phyloP scores from a whole-genome alignment of 768 basidiomycete species.

The Imleria badia region DNA sequence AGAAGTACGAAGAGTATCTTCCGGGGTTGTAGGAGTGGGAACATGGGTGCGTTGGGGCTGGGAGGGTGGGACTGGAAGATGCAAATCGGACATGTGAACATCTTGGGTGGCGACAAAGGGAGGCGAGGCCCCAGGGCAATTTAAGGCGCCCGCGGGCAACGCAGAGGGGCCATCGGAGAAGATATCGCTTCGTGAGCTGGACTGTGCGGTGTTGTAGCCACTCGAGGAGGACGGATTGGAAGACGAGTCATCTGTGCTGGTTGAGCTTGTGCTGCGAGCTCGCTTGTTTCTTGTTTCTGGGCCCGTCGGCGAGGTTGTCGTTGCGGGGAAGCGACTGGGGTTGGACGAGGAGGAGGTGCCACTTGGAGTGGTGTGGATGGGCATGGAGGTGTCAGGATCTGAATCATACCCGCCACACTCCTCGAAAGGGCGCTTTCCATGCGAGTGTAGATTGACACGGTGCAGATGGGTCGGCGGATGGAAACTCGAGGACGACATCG shows the following conservation, averaged over 20 bases:
- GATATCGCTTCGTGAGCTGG: constrained; percentile 35
- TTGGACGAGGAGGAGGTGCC: constrained; percentile 27
- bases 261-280: constrained; percentile 53
- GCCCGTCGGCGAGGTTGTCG: constrained; percentile 1
- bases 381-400: constrained; percentile 29
- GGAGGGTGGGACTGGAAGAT: constrained; percentile 22
- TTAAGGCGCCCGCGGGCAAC: constrained; percentile 8
- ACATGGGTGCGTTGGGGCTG: constrained; percentile 13
- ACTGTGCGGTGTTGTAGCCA: constrained; percentile 33
- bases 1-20: constrained; percentile 43
- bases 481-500: constrained; percentile 25
- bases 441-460: constrained; percentile 25
- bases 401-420: constrained; percentile 36
- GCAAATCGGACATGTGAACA: constrained; percentile 48
- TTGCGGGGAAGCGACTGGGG: constrained; percentile 10
- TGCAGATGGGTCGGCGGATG: constrained; percentile 25
- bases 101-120: constrained; percentile 47
- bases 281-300: constrained; percentile 56
- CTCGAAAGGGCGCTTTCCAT: constrained; percentile 34
- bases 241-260: constrained; percentile 34
- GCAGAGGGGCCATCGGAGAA: constrained; percentile 19
- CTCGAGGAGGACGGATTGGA: constrained; percentile 39
- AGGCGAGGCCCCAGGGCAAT: constrained; percentile 28
- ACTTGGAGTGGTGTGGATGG: constrained; percentile 23
- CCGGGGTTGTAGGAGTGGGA: constrained; percentile 19